phyloP scores from a whole-genome alignment of 306 rosid genomes.

The Dryas octopetala region DNA sequence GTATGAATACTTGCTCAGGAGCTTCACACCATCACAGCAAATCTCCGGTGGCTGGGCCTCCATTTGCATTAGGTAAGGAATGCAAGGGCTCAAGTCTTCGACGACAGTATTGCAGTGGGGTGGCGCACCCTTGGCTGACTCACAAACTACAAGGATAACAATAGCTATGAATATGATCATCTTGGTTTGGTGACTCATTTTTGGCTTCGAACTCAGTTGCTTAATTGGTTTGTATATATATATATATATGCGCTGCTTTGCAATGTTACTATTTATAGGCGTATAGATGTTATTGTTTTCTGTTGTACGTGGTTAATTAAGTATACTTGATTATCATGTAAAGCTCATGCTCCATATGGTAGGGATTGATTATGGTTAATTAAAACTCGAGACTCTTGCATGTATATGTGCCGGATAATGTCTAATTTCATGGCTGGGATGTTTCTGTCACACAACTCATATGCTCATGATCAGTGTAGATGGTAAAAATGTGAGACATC shows the following conservation, averaged over 20 bases:
- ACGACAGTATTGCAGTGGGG: no score
- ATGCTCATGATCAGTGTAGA: not conserved
- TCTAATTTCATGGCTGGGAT: conserved; percentile 16
- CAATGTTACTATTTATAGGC: not conserved
- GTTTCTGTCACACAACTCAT: conserved; percentile 15
- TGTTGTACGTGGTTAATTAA: not conserved
- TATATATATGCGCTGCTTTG: not conserved
- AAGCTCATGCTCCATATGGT: not conserved
- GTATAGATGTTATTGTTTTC: not conserved
- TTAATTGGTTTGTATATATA: not conserved
- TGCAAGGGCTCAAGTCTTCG: no score
- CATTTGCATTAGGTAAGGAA: no score
- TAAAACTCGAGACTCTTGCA: not conserved
- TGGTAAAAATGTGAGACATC: not conserved
- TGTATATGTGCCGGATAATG: not conserved
- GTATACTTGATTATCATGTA: not conserved
- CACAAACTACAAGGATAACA: no score
- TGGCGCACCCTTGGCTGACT: no score
- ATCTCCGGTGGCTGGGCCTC: no score
- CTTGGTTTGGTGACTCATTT: no score
- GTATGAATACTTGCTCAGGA: no score
- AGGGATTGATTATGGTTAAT: not conserved
- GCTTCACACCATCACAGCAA: no score
- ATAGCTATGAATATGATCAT: no score
- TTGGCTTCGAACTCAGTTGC: no score